A percentile compares a stretch with the other conserved stretches of the same genome.
Conservation (phyloP, 2,329 filamentous ascomycete species). For the Alternaria ethzedia region DNA sequence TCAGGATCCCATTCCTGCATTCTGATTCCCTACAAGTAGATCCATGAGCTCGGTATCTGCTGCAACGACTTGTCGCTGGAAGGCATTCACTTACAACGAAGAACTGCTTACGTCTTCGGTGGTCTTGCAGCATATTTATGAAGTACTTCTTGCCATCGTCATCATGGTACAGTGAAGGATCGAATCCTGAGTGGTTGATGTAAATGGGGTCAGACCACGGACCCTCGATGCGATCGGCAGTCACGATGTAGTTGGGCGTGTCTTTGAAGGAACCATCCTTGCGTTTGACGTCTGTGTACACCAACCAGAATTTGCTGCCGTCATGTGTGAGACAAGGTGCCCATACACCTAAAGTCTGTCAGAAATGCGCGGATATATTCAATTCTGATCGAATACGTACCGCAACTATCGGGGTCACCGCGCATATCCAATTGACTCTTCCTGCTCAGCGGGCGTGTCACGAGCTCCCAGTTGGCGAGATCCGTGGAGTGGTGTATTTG, state of each 20-base stretch:
- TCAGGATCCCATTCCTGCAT: conserved; percentile 64
- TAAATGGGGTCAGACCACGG: conserved; percentile 68
- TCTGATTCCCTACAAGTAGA: conserved; percentile 52
- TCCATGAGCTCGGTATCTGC: background rate
- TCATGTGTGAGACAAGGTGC: conserved; percentile 69
- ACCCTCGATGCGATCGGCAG: conserved; percentile 57
- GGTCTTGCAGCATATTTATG: conserved; percentile 47
- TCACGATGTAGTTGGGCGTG: conserved; percentile 69
- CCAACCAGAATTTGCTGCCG: conserved; percentile 66
- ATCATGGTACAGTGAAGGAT: conserved; percentile 55
- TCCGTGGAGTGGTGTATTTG: conserved; percentile 62
- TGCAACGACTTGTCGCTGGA: background rate
- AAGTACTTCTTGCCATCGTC: conserved; percentile 48
- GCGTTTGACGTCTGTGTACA: conserved; percentile 71
- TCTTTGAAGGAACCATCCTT: conserved; percentile 72
- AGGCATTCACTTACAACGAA: conserved; percentile 53
- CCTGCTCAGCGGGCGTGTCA: conserved; percentile 60
- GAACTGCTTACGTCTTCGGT: conserved; percentile 37
- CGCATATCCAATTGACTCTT: conserved; percentile 60
- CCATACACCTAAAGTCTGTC: conserved; percentile 55
- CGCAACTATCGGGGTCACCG: conserved; percentile 59
- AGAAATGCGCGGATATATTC: background rate
- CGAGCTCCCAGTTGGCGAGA: conserved; percentile 60
- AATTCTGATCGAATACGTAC: conserved; percentile 23
- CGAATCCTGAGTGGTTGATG: conserved; percentile 67